phyloP scores from a whole-genome alignment of 2,329 filamentous ascomycete species.

The Pseudopyricularia javanii region DNA sequence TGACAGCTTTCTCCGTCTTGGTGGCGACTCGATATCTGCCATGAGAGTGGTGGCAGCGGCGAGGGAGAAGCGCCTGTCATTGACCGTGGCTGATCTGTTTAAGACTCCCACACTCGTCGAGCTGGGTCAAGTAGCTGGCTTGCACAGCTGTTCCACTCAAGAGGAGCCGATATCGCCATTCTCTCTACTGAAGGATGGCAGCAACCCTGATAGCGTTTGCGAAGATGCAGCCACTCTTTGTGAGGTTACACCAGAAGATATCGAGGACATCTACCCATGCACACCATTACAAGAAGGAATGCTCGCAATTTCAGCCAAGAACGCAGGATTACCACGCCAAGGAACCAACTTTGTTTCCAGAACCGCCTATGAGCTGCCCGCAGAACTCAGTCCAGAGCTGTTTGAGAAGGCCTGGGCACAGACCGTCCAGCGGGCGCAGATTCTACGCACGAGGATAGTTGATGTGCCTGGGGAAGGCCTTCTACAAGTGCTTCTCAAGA shows the following conservation, averaged over 20 bases:
- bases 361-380: background rate
- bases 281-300: background rate
- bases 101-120: background rate
- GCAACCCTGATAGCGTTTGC: background rate
- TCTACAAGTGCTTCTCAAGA: background rate
- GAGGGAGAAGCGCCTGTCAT: background rate
- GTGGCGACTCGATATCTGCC: background rate
- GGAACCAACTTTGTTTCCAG: background rate
- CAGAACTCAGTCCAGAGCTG: too few species aligned
- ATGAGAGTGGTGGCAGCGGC: background rate
- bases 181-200: background rate
- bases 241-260: background rate
- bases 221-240: background rate
- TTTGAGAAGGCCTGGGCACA: background rate
- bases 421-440: background rate
- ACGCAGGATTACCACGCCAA: background rate
- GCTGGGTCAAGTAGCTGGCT: background rate
- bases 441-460: background rate
- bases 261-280: background rate
- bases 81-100: background rate
- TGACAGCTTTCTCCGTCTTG: background rate
- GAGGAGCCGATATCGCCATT: background rate
- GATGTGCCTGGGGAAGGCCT: background rate
- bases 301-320: background rate
- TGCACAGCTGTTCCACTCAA: background rate